Conservation (phyloP, 441 rosid species). For the Adansonia grandidieri region DNA sequence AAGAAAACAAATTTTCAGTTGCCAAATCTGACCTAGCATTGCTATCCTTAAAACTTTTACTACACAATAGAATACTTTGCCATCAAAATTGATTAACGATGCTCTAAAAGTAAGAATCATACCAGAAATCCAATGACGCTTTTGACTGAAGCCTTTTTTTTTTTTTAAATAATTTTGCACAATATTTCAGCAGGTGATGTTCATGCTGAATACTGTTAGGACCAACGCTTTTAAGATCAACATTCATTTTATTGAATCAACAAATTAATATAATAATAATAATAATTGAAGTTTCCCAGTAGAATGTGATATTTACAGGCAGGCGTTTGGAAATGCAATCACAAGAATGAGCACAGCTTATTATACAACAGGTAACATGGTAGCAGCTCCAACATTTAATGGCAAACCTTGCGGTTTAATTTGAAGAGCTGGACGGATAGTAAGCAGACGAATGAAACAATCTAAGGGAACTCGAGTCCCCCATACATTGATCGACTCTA, state of each 20-base stretch:
- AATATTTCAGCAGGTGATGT: too few relatives aligned
- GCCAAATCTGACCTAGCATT: not conserved
- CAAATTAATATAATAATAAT: not conserved
- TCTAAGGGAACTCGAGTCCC: slow-evolving; percentile 78
- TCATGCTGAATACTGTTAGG: not conserved
- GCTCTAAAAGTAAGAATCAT: not conserved
- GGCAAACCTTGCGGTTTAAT: slow-evolving; percentile 56
- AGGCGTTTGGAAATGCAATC: not conserved
- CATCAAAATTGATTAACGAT: not conserved
- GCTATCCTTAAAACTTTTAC: not conserved
- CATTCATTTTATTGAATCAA: not conserved
- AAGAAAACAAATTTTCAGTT: not conserved
- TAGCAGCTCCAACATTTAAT: slow-evolving; percentile 26
- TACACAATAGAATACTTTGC: not conserved
- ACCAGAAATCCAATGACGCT: not conserved
- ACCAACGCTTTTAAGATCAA: not conserved
- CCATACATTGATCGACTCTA: slow-evolving; percentile 77
- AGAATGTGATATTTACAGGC: slow-evolving; percentile 25
- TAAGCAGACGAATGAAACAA: slow-evolving; percentile 63
- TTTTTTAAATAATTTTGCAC: too few relatives aligned
- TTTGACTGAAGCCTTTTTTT: too few relatives aligned
- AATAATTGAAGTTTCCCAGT: not conserved
- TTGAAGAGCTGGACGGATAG: slow-evolving; percentile 74
- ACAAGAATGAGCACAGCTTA: slow-evolving; percentile 24
- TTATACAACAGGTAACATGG: slow-evolving; percentile 48